Evolutionary conservation across 306 rosid genomes (phyloP).

Genomic region (Echinosophora koreensis): DNA sequence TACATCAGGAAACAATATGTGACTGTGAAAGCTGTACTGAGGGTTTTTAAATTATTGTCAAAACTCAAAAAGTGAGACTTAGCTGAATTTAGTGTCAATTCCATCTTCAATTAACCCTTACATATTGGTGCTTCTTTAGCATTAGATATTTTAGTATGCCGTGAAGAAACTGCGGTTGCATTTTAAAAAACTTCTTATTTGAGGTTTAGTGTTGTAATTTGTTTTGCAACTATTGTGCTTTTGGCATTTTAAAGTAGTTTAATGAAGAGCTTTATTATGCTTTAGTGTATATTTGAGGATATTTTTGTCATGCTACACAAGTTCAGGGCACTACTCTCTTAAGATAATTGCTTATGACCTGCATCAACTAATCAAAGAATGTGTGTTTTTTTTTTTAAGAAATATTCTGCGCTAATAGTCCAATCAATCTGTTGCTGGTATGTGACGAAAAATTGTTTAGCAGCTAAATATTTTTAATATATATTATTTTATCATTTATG

Average conservation of each 20-base stretch:
- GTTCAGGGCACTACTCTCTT: slow-evolving; percentile 6
- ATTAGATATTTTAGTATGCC: neutral
- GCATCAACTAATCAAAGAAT: slow-evolving; percentile 7
- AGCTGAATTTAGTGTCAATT: slow-evolving; percentile 3
- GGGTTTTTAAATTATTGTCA: slow-evolving; percentile 4
- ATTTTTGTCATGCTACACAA: slow-evolving; percentile 8
- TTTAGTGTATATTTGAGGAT: neutral
- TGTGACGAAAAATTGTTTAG: neutral
- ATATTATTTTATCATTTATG: neutral
- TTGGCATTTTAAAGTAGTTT: slow-evolving; percentile 2
- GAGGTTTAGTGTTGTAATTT: slow-evolving; percentile 15
- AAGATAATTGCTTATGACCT: neutral
- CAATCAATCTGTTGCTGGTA: neutral
- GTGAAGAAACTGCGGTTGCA: slow-evolving; percentile 7
- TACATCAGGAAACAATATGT: neutral
- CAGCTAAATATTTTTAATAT: neutral
- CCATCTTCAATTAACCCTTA: neutral
- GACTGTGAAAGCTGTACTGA: neutral
- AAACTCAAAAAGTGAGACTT: neutral
- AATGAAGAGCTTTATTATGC: neutral
- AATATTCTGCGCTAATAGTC: neutral
- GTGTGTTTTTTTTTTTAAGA: neutral
- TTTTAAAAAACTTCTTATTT: neutral
- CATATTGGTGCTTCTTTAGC: neutral
- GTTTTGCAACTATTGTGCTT: neutral